These are phyloP conservation scores for Zasmidium angulare DNA, from an alignment of 2,329 filamentous ascomycete species.

Conservation along the genomic window DNA sequence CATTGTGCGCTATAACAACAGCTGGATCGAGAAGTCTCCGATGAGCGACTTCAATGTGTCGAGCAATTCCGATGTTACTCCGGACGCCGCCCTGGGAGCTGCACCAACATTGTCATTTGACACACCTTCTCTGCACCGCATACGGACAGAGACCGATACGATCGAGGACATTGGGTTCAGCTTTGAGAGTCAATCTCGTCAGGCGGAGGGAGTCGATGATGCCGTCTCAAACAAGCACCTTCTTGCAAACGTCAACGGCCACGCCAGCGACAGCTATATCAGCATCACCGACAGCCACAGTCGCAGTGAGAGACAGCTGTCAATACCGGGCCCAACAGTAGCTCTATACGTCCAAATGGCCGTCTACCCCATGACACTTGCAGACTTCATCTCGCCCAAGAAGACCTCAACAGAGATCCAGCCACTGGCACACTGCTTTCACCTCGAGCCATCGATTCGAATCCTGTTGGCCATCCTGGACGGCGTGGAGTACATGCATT, in stretches of 20 bases:
- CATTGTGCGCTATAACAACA: slow-evolving; percentile 65
- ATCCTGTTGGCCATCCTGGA: slow-evolving; percentile 61
- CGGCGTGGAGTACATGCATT: slow-evolving; percentile 65
- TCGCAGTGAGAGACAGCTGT: slow-evolving; percentile 7
- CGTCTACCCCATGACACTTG: slow-evolving; percentile 62
- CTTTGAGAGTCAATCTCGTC: slow-evolving; percentile 14
- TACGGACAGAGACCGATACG: slow-evolving; percentile 18
- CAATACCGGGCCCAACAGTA: slow-evolving; percentile 33
- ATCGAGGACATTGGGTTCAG: slow-evolving; percentile 14
- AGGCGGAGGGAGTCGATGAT: background rate
- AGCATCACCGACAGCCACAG: slow-evolving; percentile 13
- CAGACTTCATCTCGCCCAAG: slow-evolving; percentile 55
- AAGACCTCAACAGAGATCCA: slow-evolving; percentile 10
- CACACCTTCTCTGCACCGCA: slow-evolving; percentile 9
- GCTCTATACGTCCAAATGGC: slow-evolving; percentile 69
- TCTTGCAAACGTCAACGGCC: background rate
- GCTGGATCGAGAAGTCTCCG: slow-evolving; percentile 58
- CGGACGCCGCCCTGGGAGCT: slow-evolving; percentile 31
- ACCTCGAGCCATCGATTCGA: slow-evolving; percentile 56
- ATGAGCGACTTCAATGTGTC: slow-evolving; percentile 3
- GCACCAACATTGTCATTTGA: background rate
- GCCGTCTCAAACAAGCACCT: background rate
- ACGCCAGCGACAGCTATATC: slow-evolving; percentile 1
- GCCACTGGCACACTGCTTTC: slow-evolving; percentile 59
- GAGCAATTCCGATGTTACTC: slow-evolving; percentile 4